Evolutionary conservation across 1,139 yeast genomes (phyloP).

Genomic region (Ogataea hybrid): DNA sequence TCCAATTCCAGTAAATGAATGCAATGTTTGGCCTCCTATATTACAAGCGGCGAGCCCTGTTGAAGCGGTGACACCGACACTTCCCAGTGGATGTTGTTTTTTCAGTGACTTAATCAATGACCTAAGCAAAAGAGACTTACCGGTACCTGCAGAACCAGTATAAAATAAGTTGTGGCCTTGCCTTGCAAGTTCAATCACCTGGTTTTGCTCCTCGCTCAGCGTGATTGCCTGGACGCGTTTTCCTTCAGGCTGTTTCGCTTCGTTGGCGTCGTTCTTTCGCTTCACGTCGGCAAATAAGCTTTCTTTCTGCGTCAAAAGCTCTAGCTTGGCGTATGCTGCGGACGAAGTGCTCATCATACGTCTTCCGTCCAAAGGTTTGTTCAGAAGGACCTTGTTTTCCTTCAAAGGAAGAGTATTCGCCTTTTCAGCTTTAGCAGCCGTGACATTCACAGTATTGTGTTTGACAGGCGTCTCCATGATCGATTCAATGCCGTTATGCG

Average conservation of each 20-base stretch:
- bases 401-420: neutral
- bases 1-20: conserved; percentile 86
- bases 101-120: conserved; percentile 64
- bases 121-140: conserved; percentile 77
- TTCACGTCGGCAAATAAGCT: conserved; percentile 8
- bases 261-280: neutral
- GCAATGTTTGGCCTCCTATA: conserved; percentile 84
- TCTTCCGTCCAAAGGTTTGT: neutral
- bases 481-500: neutral
- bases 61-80: conserved; percentile 85
- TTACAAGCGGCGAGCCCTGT: conserved; percentile 94
- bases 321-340: conserved; percentile 13
- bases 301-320: conserved; percentile 19
- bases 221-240: conserved; percentile 36
- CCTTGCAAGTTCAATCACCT: conserved; percentile 65
- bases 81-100: conserved; percentile 37
- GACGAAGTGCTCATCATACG: conserved; percentile 7
- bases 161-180: conserved; percentile 67
- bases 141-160: conserved; percentile 97
- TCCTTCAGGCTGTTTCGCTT: neutral
- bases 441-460: too few species aligned
- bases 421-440: neutral
- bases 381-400: neutral
- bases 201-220: conserved; percentile 67
- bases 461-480: conserved; percentile 6